Evolutionary conservation across 352 stramenopile genomes (phyloP).

Genomic region (Phytophthora hybrid): DNA sequence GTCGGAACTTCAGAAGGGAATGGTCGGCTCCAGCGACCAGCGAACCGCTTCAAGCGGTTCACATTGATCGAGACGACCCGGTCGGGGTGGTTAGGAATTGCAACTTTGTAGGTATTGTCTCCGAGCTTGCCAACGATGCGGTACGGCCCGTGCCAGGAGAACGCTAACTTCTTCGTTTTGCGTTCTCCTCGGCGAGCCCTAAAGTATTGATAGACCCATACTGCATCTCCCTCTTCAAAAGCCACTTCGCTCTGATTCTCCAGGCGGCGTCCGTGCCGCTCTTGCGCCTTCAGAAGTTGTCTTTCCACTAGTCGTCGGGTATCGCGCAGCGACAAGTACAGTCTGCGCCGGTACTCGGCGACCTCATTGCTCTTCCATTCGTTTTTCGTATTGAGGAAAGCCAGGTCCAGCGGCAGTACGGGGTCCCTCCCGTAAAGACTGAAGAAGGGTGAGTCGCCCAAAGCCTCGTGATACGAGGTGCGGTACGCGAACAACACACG

Average conservation of each 20-base stretch:
- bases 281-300: constrained; percentile 1
- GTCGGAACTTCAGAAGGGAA: no score
- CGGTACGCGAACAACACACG: constrained; percentile 13
- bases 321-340: not conserved
- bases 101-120: no score
- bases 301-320: constrained; percentile 2
- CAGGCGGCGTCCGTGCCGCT: not conserved
- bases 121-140: not conserved
- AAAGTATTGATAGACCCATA: constrained; percentile 19
- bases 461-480: constrained; percentile 11
- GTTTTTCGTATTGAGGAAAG: constrained; percentile 13
- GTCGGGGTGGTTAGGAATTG: no score
- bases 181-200: not conserved
- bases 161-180: constrained; percentile 11
- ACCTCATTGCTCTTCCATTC: constrained; percentile 23
- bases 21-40: no score
- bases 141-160: constrained; percentile 19
- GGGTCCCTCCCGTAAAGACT: constrained; percentile 4
- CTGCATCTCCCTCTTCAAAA: constrained; percentile 1
- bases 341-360: not conserved
- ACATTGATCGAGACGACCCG: no score
- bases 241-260: not conserved
- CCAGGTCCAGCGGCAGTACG: constrained; percentile 8
- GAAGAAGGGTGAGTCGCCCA: constrained; percentile 20
- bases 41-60: no score